These are phyloP conservation scores for Metarhizium guizhouense DNA, from an alignment of 2,329 filamentous ascomycete genomes.

Conservation along the genomic window DNA sequence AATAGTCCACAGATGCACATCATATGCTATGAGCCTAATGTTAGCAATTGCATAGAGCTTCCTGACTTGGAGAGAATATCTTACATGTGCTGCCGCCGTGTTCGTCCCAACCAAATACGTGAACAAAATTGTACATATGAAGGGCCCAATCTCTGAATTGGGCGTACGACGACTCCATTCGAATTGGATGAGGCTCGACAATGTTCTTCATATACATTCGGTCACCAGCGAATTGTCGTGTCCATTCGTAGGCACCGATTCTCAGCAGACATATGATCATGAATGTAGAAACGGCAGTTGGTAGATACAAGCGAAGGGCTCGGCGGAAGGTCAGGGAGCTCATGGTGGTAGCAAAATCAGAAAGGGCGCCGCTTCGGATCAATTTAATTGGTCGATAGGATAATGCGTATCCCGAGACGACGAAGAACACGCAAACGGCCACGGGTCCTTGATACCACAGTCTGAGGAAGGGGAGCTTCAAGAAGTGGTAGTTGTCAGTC, in stretches of 20 bases:
- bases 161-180: slow-evolving; percentile 25
- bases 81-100: slow-evolving; percentile 37
- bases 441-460: slow-evolving; percentile 46
- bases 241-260: slow-evolving; percentile 38
- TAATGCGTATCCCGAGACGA: slow-evolving; percentile 53
- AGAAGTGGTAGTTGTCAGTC: slow-evolving; percentile 33
- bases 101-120: slow-evolving; percentile 41
- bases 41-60: slow-evolving; percentile 10
- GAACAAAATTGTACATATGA: slow-evolving; percentile 40
- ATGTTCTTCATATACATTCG: slow-evolving; percentile 36
- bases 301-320: slow-evolving; percentile 41
- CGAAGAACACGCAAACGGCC: slow-evolving; percentile 53
- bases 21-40: slow-evolving; percentile 28
- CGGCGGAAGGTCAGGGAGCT: slow-evolving; percentile 43
- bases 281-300: slow-evolving; percentile 40
- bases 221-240: slow-evolving; percentile 35
- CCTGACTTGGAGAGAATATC: slow-evolving; percentile 6
- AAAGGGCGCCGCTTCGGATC: slow-evolving; percentile 25
- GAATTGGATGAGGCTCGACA: slow-evolving; percentile 36
- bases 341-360: slow-evolving; percentile 35
- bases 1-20: slow-evolving; percentile 55
- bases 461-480: slow-evolving; percentile 45
- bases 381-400: slow-evolving; percentile 43
- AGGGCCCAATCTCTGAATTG: slow-evolving; percentile 38
- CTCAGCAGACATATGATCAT: slow-evolving; percentile 35